Evolutionary conservation across 108 stramenopile species (phyloP).

Genomic region (Chaetoceros tenuissimus): DNA sequence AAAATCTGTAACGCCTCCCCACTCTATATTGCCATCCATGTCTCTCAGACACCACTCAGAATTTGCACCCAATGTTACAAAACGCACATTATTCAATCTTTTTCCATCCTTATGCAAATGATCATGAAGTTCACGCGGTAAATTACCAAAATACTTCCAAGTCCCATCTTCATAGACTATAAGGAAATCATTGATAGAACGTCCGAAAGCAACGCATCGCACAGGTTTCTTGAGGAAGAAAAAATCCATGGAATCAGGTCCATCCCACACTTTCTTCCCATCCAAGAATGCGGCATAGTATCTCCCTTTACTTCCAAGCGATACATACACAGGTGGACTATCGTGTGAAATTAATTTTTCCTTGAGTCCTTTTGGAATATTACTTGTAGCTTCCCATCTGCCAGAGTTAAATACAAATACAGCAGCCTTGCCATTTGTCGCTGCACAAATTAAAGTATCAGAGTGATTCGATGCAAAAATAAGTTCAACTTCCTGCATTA

Average conservation of each 20-base stretch:
- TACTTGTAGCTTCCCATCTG: not conserved
- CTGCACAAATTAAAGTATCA: not conserved
- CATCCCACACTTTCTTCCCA: not conserved
- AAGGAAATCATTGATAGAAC: not conserved
- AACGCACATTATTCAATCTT: not conserved
- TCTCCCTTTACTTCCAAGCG: not conserved
- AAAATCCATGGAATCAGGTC: not conserved
- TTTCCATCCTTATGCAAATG: not conserved
- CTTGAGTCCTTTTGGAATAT: not conserved
- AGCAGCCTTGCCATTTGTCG: not conserved
- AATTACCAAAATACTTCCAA: not conserved
- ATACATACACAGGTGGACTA: not conserved
- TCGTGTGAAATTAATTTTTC: not conserved
- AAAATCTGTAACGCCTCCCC: not conserved
- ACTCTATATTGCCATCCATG: not conserved
- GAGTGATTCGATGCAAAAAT: not conserved
- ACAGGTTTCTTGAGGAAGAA: not conserved
- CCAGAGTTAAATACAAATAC: not conserved
- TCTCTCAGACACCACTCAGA: not conserved
- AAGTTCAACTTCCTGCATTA: not conserved
- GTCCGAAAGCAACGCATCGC: not conserved
- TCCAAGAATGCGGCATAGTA: not conserved
- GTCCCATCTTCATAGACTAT: not conserved
- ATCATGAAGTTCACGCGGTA: not conserved
- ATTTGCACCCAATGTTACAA: conserved; percentile 1